A percentile compares a stretch with the other conserved stretches of the same genome.
These are phyloP conservation scores for Pyrus hybrid DNA, from an alignment of 331 rosid species.

Conservation along the genomic window DNA sequence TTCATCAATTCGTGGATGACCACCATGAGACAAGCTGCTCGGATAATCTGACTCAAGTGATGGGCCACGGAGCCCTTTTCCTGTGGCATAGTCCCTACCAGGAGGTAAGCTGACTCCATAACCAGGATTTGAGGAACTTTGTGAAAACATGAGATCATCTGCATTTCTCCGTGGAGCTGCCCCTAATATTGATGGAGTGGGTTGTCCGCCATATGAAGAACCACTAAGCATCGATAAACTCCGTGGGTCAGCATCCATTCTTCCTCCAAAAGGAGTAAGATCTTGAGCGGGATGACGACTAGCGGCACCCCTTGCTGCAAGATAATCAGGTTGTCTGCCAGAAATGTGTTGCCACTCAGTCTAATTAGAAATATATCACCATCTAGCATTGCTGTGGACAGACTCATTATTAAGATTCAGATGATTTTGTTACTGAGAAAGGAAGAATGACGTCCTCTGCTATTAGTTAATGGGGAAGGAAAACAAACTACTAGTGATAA, in stretches of 20 bases:
- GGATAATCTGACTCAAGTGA: conserved; percentile 70
- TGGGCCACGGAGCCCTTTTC: conserved; percentile 77
- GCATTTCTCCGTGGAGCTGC: conserved; percentile 89
- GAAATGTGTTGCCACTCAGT: conserved; percentile 92
- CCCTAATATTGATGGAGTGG: conserved; percentile 83
- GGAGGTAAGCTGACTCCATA: conserved; percentile 99
- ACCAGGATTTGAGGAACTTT: conserved; percentile 85
- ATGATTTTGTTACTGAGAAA: conserved; percentile 13
- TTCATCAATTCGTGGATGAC: conserved; percentile 50
- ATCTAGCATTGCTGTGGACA: conserved; percentile 45
- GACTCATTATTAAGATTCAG: conserved; percentile 31
- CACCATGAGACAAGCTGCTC: conserved; percentile 43
- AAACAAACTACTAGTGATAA: conserved; percentile 11
- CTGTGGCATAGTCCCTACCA: conserved; percentile 91
- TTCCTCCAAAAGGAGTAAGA: conserved; percentile 78
- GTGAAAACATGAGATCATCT: conserved; percentile 78
- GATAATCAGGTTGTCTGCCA: conserved; percentile 99
- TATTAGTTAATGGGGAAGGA: conserved; percentile 14
- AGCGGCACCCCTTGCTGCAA: conserved; percentile 85
- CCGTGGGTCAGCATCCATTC: conserved; percentile 84
- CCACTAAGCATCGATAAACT: conserved; percentile 65
- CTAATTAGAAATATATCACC: conserved; percentile 58
- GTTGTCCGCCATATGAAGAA: conserved; percentile 74
- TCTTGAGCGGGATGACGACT: conserved; percentile 89
- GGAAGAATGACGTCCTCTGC: conserved; percentile 7